phyloP scores from a whole-genome alignment of 164 flowering plant species.

The Hamamelis virginiana region DNA sequence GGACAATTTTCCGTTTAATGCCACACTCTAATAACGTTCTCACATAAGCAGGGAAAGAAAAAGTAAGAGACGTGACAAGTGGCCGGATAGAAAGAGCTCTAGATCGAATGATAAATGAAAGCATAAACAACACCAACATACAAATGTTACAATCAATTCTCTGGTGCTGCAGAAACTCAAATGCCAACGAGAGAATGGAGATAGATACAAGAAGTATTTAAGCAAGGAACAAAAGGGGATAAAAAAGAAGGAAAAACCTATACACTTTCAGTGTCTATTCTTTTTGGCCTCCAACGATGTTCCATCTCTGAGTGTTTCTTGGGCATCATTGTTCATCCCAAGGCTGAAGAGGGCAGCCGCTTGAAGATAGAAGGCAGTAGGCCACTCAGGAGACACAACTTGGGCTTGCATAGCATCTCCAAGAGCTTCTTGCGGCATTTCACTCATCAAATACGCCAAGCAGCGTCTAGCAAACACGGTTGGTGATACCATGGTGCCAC shows the following conservation, averaged over 20 bases:
- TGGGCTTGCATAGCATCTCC: conserved; percentile 73
- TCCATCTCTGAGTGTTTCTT: conserved; percentile 56
- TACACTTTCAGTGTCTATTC: conserved; percentile 38
- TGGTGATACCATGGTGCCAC: conserved; percentile 56
- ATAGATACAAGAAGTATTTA: conserved; percentile 23
- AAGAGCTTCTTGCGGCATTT: conserved; percentile 59
- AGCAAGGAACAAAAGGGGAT: neutral
- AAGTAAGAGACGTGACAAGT: no score
- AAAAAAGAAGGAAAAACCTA: conserved; percentile 18
- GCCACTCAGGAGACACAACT: conserved; percentile 53
- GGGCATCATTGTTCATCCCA: conserved; percentile 60
- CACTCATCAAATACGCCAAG: conserved; percentile 50
- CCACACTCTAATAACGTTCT: no score
- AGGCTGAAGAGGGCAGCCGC: conserved; percentile 59
- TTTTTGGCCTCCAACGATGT: conserved; percentile 43
- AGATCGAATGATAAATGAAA: neutral
- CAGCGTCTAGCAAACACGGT: conserved; percentile 59
- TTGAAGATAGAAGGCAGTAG: conserved; percentile 58
- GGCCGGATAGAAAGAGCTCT: no score
- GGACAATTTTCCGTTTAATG: no score
- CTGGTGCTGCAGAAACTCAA: conserved; percentile 14
- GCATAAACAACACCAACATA: conserved; percentile 10
- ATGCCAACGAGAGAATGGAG: conserved; percentile 9
- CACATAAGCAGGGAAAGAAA: no score
- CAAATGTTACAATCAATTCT: conserved; percentile 13